Conservation (phyloP, 306 rosid species). For the Lathyrus oleraceus region DNA sequence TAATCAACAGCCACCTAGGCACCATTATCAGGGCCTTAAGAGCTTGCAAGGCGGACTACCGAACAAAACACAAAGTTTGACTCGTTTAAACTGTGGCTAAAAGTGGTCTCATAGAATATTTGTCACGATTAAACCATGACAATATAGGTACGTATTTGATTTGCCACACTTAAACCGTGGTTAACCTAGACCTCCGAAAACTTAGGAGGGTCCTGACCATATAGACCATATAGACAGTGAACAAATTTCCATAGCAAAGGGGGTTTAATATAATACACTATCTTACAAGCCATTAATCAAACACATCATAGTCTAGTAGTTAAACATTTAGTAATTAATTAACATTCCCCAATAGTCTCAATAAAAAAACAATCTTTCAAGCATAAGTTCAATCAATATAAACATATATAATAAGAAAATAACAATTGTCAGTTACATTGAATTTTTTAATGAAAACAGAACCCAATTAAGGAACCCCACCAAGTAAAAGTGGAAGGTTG, state of each 20-base stretch:
- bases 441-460: not conserved
- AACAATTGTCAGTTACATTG: not conserved
- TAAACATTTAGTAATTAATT: slow-evolving; percentile 12
- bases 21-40: no score
- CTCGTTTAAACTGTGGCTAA: no score
- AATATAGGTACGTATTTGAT: no score
- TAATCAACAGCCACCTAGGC: not conserved
- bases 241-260: not conserved
- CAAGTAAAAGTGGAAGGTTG: slow-evolving; percentile 94
- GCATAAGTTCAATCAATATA: not conserved
- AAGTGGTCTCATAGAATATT: no score
- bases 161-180: no score
- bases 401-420: not conserved
- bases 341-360: slow-evolving; percentile 24
- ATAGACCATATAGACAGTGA: no score
- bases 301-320: slow-evolving; percentile 37
- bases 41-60: no score
- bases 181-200: no score
- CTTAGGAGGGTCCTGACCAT: no score
- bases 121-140: no score
- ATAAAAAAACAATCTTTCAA: slow-evolving; percentile 9
- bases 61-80: no score
- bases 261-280: slow-evolving; percentile 8
- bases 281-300: slow-evolving; percentile 41
- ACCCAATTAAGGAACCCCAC: slow-evolving; percentile 36